Evolutionary conservation across 164 flowering plant genomes (phyloP).

Genomic region (Nymphaea thermarum): DNA sequence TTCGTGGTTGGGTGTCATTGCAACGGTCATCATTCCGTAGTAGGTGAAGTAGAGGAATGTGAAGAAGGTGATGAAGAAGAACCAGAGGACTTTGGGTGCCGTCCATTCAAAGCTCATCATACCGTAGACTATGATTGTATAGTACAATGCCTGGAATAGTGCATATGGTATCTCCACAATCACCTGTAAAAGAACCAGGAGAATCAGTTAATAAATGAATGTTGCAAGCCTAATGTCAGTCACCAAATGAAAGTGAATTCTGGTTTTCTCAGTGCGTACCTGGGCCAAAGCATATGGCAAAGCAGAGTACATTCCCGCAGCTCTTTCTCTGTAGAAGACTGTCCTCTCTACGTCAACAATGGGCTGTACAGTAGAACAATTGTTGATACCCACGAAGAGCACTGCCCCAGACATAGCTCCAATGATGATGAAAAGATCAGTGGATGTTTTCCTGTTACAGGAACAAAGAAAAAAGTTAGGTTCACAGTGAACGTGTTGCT

Average conservation of each 20-base stretch:
- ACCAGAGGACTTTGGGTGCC: conserved; percentile 31
- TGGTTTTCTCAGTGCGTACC: conserved; percentile 17
- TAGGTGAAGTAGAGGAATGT: conserved; percentile 40
- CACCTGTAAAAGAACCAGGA: conserved; percentile 14
- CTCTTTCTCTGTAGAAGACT: conserved; percentile 79
- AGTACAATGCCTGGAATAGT: conserved; percentile 24
- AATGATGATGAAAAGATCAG: conserved; percentile 45
- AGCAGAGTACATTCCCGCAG: conserved; percentile 94
- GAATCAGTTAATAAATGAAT: too few relatives aligned
- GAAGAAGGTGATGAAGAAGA: conserved; percentile 31
- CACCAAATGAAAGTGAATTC: too few relatives aligned
- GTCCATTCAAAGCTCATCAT: conserved; percentile 42
- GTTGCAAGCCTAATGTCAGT: too few relatives aligned
- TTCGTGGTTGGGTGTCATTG: conserved; percentile 42
- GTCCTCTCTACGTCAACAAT: conserved; percentile 74
- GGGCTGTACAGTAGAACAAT: conserved; percentile 77
- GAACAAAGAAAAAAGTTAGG: neutral
- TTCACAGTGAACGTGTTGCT: neutral
- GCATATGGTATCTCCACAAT: conserved; percentile 28
- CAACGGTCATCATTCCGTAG: conserved; percentile 48
- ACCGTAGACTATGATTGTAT: conserved; percentile 26
- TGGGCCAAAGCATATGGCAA: conserved; percentile 87
- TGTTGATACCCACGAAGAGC: conserved; percentile 61
- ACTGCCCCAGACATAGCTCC: conserved; percentile 86
- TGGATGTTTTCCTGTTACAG: conserved; percentile 34